Evolutionary conservation across 495 filamentous ascomycete genomes (phyloP).

Genomic region (Penicillium paradoxum): DNA sequence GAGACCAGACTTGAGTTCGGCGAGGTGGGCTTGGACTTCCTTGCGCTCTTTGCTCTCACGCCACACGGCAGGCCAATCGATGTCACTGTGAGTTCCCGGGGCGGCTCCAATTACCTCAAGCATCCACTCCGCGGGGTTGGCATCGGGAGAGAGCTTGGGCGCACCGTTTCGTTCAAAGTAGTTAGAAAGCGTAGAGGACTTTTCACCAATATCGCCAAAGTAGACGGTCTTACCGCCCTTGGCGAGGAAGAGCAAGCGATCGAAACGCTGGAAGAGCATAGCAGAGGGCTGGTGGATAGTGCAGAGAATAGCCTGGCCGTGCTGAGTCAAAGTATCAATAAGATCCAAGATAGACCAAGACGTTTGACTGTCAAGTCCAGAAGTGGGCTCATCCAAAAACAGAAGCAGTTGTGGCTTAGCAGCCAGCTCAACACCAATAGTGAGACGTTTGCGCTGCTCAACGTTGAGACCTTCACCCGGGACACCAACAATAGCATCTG

Average conservation of each 20-base stretch:
- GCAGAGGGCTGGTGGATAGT: slow-evolving; percentile 96
- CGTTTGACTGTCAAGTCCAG: slow-evolving; percentile 82
- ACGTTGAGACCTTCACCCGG: slow-evolving; percentile 69
- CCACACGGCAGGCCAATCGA: slow-evolving; percentile 84
- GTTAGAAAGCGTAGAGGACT: slow-evolving; percentile 62
- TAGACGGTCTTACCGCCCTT: slow-evolving; percentile 82
- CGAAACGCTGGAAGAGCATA: slow-evolving; percentile 93
- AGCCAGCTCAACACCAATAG: slow-evolving; percentile 87
- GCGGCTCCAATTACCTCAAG: slow-evolving; percentile 89
- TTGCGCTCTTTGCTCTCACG: slow-evolving; percentile 66
- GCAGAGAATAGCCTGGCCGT: slow-evolving; percentile 86
- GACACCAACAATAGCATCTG: slow-evolving; percentile 42
- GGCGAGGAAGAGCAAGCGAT: slow-evolving; percentile 79
- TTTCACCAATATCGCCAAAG: slow-evolving; percentile 83
- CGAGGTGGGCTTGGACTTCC: slow-evolving; percentile 64
- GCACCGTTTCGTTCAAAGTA: slow-evolving; percentile 85
- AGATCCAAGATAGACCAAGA: slow-evolving; percentile 86
- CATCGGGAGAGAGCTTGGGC: slow-evolving; percentile 59
- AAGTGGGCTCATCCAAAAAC: slow-evolving; percentile 89
- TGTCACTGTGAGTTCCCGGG: slow-evolving; percentile 68
- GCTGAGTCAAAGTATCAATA: slow-evolving; percentile 79
- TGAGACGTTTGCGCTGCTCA: slow-evolving; percentile 83
- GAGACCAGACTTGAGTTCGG: slow-evolving; percentile 57
- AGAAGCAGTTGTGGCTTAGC: slow-evolving; percentile 81
- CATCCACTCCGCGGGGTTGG: slow-evolving; percentile 97